Base-by-base conservation (phyloP, 306 rosid genomes). In the Dryas octopetala region DNA sequence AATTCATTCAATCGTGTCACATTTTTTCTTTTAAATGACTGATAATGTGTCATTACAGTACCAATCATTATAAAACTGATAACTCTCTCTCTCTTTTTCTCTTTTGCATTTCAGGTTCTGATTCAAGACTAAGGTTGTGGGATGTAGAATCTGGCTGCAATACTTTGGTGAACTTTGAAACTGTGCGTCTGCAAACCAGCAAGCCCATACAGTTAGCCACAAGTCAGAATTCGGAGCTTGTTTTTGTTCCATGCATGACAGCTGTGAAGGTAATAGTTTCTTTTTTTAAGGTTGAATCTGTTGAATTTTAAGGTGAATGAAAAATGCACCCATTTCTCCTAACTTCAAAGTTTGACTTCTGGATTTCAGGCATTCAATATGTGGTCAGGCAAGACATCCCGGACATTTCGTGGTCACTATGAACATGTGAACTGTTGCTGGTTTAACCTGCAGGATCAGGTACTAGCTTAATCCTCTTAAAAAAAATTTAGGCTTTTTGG, bases 171-270 rank as follows among this genome's bases (percentile, higher is more conserved):
- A 92, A 95, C 85, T 95, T 78, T 54, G 99, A 95, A 86, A 95
- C 99, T 38, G 83, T 80, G 52, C 97, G 97, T 79, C 79, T 95
- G 70, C 99, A 90, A 75, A 89, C 84, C 76, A 86, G 76, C 88
- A 95, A 85, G 80, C 99, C 99, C 54, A 86, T 92, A 79, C 99
- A 92, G 79, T 78, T 95, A 71, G 99, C 97, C 70, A 90, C 97
- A 67, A 76, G 87, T 78, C 92, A 79, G 72, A 96, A 89, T 81
- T 82, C 93, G 10, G 64, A 83, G 73, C 82, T 83, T 67, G 89
- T 86, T 80, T 95, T 95, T 84, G 97, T 89, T 85, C 99, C 99
- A 66, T 95, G 99, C 96, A 92, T 90, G 97, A 75, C 92, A 74
- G 40, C 94, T 81, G 96, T 89, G 78, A 95, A 95, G 83, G 97